These are phyloP conservation scores for Hibiscus mutabilis DNA, from an alignment of 345 rosid genomes.

Conservation along the genomic window DNA sequence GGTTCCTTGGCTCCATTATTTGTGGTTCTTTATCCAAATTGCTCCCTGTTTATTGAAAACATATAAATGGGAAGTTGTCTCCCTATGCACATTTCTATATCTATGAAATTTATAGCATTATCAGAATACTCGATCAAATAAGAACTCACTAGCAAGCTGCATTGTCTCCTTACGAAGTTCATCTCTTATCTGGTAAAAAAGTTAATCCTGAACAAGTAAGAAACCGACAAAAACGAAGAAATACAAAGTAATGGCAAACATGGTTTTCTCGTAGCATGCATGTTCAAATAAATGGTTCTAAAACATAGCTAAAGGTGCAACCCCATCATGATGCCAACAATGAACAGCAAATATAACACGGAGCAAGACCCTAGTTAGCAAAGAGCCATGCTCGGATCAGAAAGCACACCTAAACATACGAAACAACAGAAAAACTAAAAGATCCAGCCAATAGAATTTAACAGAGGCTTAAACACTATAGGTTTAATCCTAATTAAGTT, in stretches of 20 bases:
- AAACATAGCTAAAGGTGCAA: neutral
- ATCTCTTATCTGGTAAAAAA: slow-evolving; percentile 59
- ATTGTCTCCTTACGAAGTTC: slow-evolving; percentile 86
- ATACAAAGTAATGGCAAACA: too few relatives aligned
- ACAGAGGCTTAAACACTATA: neutral
- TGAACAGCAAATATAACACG: neutral
- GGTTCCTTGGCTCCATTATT: slow-evolving; percentile 74
- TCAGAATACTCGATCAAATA: neutral
- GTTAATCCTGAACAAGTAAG: neutral
- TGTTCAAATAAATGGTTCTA: neutral
- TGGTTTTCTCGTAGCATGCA: neutral
- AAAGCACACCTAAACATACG: neutral
- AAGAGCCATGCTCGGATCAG: too few relatives aligned
- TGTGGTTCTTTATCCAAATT: slow-evolving; percentile 87
- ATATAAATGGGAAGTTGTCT: neutral
- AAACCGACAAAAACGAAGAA: neutral
- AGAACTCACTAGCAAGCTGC: slow-evolving; percentile 81
- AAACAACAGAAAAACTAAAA: neutral
- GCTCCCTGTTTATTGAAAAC: slow-evolving; percentile 34
- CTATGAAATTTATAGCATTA: neutral
- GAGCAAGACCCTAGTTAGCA: neutral
- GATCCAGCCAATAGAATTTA: neutral
- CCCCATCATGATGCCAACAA: neutral
- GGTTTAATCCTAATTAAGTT: neutral
- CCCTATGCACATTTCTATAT: neutral